Base-by-base conservation (phyloP, 768 basidiomycete genomes). In the Dendrothele bispora region DNA sequence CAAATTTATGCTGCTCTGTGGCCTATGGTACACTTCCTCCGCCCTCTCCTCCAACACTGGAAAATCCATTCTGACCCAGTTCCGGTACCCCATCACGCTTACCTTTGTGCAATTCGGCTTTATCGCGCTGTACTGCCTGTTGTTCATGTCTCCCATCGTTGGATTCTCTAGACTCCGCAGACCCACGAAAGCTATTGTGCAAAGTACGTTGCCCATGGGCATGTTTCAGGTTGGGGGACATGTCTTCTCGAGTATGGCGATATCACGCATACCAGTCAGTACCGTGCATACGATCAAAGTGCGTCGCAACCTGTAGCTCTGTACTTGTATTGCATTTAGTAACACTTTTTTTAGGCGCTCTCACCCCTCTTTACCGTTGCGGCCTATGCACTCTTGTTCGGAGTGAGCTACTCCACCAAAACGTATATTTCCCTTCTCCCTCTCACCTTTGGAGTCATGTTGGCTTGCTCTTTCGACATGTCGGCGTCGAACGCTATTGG, bases 221-320 rank as follows among this genome's bases (percentile, higher is more conserved):
- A 78, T 89, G 51, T 99, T 99, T 65, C 97, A 99, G 69, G 95
- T 99, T 27, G 92, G 86, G 6, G 97, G 97, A 1, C 97, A 99
- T 64, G 92, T 99, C 60, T 98, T 97, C 64, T 94, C 94, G 15
- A 95, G 93, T 57, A 86, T 99, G 71, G 97, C 97, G 10, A 99
- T 98, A 44, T 92, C 94, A 40, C 78, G 93, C 42, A 95, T 98
- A 51, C 92, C 90, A 2, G 97, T 99, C 50, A 93, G 90, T 71
- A 99, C 97, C 1, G 94, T 98, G 12, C 97, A 99, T 65, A 98
- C 95, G 39, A 98, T 98, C 69, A 99, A 99, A 85, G 95, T 95
- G 58, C 56, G 77, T 63, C 20, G 28, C 7, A 25, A 38, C 15
- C 26, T 12, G 4, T 15, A 29, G 17, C 2, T 25, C 26, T 28